Evolutionary conservation across 495 filamentous ascomycete genomes (phyloP).

Genomic region (Penicillium herquei): DNA sequence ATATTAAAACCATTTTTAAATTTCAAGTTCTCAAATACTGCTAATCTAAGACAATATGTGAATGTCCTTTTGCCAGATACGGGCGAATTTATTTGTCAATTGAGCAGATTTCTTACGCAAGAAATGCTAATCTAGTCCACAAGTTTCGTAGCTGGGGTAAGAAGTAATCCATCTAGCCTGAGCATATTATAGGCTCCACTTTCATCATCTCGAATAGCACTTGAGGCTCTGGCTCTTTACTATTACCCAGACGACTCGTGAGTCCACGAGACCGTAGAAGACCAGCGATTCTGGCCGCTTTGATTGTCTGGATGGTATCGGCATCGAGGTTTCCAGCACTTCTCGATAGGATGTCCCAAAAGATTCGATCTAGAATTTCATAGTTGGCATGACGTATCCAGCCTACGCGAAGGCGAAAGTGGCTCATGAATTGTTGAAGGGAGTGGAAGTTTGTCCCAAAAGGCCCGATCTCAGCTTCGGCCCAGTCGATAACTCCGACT

Average conservation of each 20-base stretch:
- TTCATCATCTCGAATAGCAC: constrained; percentile 37
- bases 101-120: too few relatives aligned
- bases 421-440: constrained; percentile 31
- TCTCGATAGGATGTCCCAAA: constrained; percentile 31
- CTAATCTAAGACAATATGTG: too few relatives aligned
- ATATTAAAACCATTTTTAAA: too few relatives aligned
- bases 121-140: constrained; percentile 5
- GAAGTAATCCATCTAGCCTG: constrained; percentile 36
- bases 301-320: constrained; percentile 30
- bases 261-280: constrained; percentile 36
- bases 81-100: too few relatives aligned
- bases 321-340: constrained; percentile 30
- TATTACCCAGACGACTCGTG: constrained; percentile 38
- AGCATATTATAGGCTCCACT: constrained; percentile 38
- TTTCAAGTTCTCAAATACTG: too few relatives aligned
- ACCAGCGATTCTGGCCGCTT: constrained; percentile 35
- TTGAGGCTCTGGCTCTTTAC: constrained; percentile 31
- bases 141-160: constrained; percentile 34
- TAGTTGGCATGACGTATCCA: constrained; percentile 40
- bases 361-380: constrained; percentile 24
- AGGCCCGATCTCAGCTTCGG: constrained; percentile 36
- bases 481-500: constrained; percentile 43
- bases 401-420: constrained; percentile 34
- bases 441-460: constrained; percentile 41
- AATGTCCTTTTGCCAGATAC: too few relatives aligned